A percentile compares a stretch with the other conserved stretches of the same genome.
Evolutionary conservation across 1,284 basidiomycete species (phyloP).

Genomic region (Phlebopus sp.): DNA sequence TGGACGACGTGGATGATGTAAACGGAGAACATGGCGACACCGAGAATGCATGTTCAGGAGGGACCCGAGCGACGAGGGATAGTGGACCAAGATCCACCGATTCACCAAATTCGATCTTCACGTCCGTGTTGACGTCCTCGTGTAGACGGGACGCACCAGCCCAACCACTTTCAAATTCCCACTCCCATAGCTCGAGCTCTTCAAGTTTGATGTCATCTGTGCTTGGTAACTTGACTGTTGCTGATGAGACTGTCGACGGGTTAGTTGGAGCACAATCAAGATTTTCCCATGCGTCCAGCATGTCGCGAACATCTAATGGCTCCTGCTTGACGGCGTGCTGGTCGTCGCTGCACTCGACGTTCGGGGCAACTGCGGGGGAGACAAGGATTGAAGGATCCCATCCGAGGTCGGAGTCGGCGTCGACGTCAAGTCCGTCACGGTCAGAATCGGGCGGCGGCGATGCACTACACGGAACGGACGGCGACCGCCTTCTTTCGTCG

Average conservation of each 20-base stretch:
- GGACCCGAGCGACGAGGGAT: background rate
- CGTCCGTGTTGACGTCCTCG: constrained; percentile 20
- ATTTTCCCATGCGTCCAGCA: constrained; percentile 66
- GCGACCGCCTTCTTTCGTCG: constrained; percentile 46
- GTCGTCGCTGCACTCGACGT: constrained; percentile 25
- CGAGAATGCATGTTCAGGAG: constrained; percentile 10
- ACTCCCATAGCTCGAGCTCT: constrained; percentile 48
- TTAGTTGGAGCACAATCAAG: constrained; percentile 37
- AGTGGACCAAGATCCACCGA: constrained; percentile 9
- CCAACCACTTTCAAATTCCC: constrained; percentile 39
- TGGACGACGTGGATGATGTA: constrained; percentile 15
- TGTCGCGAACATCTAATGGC: constrained; percentile 54
- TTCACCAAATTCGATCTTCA: constrained; percentile 28
- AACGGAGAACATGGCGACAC: constrained; percentile 20
- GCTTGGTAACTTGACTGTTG: constrained; percentile 30
- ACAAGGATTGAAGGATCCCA: constrained; percentile 29
- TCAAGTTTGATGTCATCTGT: constrained; percentile 43
- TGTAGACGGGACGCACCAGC: constrained; percentile 14
- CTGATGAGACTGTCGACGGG: constrained; percentile 27
- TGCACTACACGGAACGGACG: constrained; percentile 50
- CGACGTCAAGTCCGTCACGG: constrained; percentile 46
- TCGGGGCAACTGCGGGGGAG: constrained; percentile 23
- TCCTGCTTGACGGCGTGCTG: constrained; percentile 50
- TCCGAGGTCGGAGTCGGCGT: constrained; percentile 40
- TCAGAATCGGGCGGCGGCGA: constrained; percentile 69